Percentiles rank a stretch among this genome's conserved stretches.
These are phyloP conservation scores for Entonaema liquescens DNA, from an alignment of 495 filamentous ascomycete genomes.

Conservation along the genomic window DNA sequence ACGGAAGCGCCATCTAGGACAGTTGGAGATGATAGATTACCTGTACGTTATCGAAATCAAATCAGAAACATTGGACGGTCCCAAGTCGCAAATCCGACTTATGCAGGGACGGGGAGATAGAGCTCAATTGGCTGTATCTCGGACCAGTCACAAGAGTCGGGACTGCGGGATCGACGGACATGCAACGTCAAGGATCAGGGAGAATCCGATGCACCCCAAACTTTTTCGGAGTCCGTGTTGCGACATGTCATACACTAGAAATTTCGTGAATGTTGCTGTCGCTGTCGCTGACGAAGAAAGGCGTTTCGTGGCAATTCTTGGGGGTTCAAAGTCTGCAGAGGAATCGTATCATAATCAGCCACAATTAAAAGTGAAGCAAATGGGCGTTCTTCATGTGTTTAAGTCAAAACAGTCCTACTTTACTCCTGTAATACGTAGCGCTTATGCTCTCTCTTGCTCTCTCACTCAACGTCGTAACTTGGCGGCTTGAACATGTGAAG, in stretches of 20 bases:
- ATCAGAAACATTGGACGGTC: conserved; percentile 44
- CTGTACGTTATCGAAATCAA: conserved; percentile 37
- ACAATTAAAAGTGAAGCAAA: neutral
- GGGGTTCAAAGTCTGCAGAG: neutral
- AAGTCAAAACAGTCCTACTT: neutral
- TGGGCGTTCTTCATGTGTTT: neutral
- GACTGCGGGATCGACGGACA: conserved; percentile 42
- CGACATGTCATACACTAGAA: conserved; percentile 17
- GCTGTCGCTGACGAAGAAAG: conserved; percentile 6
- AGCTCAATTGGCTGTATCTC: conserved; percentile 31
- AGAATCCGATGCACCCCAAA: conserved; percentile 34
- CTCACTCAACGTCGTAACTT: conserved; percentile 1
- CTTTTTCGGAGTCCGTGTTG: conserved; percentile 38
- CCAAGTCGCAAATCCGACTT: conserved; percentile 39
- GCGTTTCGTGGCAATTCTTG: conserved; percentile 20
- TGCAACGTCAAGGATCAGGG: conserved; percentile 40
- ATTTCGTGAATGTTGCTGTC: conserved; percentile 35
- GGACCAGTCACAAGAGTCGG: conserved; percentile 27
- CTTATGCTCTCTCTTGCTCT: neutral
- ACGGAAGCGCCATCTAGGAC: conserved; percentile 17
- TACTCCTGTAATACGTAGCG: neutral
- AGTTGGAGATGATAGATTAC: conserved; percentile 16
- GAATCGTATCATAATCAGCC: neutral
- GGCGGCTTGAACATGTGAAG: conserved; percentile 1
- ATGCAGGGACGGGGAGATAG: conserved; percentile 37